Conservation (phyloP, 2,329 filamentous ascomycete species). For the Dactylella cylindrospora region DNA sequence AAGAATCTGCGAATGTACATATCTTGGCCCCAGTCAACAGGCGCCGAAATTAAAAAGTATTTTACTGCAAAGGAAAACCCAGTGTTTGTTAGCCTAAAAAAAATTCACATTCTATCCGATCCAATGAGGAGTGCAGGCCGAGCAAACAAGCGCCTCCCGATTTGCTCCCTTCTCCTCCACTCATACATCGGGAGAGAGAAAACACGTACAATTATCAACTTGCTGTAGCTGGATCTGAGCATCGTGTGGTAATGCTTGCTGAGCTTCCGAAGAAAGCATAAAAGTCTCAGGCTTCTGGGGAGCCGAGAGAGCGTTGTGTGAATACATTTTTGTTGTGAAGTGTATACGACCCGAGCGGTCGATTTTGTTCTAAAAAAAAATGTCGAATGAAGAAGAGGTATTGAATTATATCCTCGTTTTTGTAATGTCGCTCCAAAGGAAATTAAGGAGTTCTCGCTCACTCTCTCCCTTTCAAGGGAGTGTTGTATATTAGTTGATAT, state of each 20-base stretch:
- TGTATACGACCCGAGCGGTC: slow-evolving; percentile 43
- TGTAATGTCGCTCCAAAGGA: slow-evolving; percentile 31
- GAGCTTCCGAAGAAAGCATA: slow-evolving; percentile 94
- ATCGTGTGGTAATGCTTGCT: slow-evolving; percentile 93
- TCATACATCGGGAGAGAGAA: background rate
- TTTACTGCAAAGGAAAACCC: slow-evolving; percentile 67
- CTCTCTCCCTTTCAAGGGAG: slow-evolving; percentile 36
- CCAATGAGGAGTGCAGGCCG: background rate
- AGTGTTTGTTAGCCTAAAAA: slow-evolving; percentile 37
- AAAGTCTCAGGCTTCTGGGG: slow-evolving; percentile 98
- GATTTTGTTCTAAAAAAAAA: slow-evolving; percentile 27
- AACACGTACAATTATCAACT: slow-evolving; percentile 85
- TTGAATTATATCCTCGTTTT: slow-evolving; percentile 25
- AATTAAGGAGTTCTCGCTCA: slow-evolving; percentile 44
- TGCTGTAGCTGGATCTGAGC: slow-evolving; percentile 96
- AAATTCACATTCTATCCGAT: slow-evolving; percentile 43
- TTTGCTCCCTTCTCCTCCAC: background rate
- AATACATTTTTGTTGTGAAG: slow-evolving; percentile 63
- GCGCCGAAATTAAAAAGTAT: slow-evolving; percentile 98
- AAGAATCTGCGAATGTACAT: slow-evolving; percentile 96
- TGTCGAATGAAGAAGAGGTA: slow-evolving; percentile 14
- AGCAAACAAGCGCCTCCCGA: background rate
- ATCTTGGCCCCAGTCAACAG: slow-evolving; percentile 94
- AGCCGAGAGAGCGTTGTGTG: slow-evolving; percentile 82
- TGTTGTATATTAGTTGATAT: slow-evolving; percentile 14